These are phyloP conservation scores for Tetrapisispora phaffii DNA, from an alignment of 805 yeast genomes.

Conservation along the genomic window DNA sequence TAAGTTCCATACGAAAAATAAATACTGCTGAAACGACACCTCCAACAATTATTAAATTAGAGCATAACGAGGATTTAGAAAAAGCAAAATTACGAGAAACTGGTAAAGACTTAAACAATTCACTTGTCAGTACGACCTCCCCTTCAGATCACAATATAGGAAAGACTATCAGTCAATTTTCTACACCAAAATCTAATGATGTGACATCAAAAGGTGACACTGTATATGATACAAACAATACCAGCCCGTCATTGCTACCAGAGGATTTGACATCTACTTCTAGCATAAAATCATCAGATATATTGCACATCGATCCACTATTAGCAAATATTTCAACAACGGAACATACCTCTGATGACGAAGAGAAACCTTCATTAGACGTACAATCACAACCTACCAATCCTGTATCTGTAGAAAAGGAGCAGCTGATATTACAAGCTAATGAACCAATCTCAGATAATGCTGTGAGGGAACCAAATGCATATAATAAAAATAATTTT, in stretches of 20 bases:
- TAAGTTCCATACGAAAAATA: constrained; percentile 13
- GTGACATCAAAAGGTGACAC: no score
- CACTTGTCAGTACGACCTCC: background rate
- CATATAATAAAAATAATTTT: no score
- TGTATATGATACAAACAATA: no score
- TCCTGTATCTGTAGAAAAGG: background rate
- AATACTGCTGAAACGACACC: background rate
- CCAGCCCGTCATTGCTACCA: no score
- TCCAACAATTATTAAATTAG: background rate
- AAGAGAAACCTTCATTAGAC: background rate
- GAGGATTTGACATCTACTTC: no score
- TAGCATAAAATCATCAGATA: background rate
- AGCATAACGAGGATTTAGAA: background rate
- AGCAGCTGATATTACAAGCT: no score
- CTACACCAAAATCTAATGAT: no score
- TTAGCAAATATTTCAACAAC: background rate
- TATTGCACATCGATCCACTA: background rate
- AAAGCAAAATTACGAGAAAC: background rate
- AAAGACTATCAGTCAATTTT: no score
- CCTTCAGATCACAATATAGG: no score
- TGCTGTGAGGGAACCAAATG: no score
- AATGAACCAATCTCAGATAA: no score
- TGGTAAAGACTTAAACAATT: background rate
- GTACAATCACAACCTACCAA: background rate
- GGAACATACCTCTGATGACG: background rate